phyloP scores from a whole-genome alignment of 2,329 filamentous ascomycete genomes.

The Exophiala alcalophila region DNA sequence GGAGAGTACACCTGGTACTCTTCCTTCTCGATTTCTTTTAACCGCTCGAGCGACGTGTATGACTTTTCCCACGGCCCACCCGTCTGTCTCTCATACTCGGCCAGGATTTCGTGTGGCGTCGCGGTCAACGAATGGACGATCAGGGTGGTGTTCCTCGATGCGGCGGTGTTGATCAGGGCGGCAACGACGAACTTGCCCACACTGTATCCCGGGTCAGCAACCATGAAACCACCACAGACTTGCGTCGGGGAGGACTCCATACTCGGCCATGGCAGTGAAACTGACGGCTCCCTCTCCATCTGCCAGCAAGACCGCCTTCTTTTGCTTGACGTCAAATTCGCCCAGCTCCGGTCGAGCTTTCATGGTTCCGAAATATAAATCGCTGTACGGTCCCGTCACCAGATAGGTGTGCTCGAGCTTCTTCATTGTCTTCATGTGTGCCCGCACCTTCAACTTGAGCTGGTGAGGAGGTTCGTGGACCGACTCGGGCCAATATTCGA shows the following conservation, averaged over 20 bases:
- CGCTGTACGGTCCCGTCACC: constrained; percentile 67
- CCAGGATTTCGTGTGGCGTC: constrained; percentile 60
- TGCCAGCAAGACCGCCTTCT: constrained; percentile 60
- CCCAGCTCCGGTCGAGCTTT: constrained; percentile 45
- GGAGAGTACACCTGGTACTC: constrained; percentile 56
- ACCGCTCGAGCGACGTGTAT: constrained; percentile 52
- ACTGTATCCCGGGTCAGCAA: constrained; percentile 38
- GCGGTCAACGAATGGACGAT: constrained; percentile 70
- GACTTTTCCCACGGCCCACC: constrained; percentile 54
- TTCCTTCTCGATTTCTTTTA: constrained; percentile 58
- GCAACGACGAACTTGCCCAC: constrained; percentile 66
- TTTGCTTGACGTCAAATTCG: constrained; percentile 57
- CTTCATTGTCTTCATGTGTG: constrained; percentile 50
- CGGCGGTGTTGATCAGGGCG: constrained; percentile 56
- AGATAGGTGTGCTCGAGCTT: constrained; percentile 63
- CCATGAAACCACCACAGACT: background rate
- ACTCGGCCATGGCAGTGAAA: constrained; percentile 71
- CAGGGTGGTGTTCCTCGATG: constrained; percentile 55
- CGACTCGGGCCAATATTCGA: constrained; percentile 59
- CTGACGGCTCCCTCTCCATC: constrained; percentile 61
- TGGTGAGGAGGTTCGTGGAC: constrained; percentile 65
- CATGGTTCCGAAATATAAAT: constrained; percentile 56
- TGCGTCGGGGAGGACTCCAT: constrained; percentile 23
- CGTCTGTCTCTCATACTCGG: constrained; percentile 67
- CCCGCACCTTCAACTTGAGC: constrained; percentile 65